Evolutionary conservation across 2,329 filamentous ascomycete genomes (phyloP), one percentile per base, ranked within the genome.

Genomic region (Ceratocystis huliohia): DNA sequence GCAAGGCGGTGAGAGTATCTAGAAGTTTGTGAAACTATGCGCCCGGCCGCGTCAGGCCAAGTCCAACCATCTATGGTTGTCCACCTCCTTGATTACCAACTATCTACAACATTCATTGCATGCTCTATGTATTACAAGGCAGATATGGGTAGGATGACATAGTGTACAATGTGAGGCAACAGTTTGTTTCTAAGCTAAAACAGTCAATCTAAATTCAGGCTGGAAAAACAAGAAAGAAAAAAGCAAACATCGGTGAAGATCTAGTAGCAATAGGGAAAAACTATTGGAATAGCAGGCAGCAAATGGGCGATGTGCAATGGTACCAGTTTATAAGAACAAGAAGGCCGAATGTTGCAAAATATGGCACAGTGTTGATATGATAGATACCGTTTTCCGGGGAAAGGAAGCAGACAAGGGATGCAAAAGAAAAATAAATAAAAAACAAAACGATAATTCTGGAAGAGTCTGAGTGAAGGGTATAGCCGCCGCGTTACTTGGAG

Each of bases 401-500:
- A 44, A 41, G 7, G 3, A 22, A 46, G 22, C 5, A 13, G 59
- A 15, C 37, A 28, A 13, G 37, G 10, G 37, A 62, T 20, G 25
- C 17, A 15, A 33, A 46, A 22, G 44, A 13, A 30, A n/a, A 30
- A 63, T 20, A 20, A 63, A 28, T 17, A 33, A 28, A n/a, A 44
- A 30, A 63, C 41, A n/a, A 41, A 41, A 41, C 37, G 37, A 45
- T 22, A 25, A 33, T 8, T 10, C 28, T 17, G 7, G 25, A n/a
- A 33, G 6, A 59, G 30, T 33, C 46, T 1, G 5, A 37, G 25
- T 22, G 61, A 41, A 53, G 66, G 50, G 66, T 66, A 64, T 68
- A 68, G 59, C 48, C 66, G 66, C 48, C 44, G 28, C 33, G 45
- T 56, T 67, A 10, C 33, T 20, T 59, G n/a, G 28, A 7, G 53